A percentile compares a stretch with the other conserved stretches of the same genome.
These are phyloP conservation scores for Artemisia annua DNA, from an alignment of 129 eudicot genomes.

Conservation along the genomic window DNA sequence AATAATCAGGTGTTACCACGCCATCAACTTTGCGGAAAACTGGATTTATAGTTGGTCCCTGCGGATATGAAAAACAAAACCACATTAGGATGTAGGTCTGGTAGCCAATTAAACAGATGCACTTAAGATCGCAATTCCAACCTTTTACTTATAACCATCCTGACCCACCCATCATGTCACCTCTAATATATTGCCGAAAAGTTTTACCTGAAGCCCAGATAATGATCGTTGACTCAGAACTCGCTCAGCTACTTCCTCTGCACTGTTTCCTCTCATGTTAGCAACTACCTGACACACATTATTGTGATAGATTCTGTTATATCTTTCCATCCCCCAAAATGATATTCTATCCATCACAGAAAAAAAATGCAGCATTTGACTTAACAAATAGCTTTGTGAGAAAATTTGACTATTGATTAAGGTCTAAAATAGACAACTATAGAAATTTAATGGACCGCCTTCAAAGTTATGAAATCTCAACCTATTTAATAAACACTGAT, in stretches of 20 bases:
- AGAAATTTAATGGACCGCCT: neutral
- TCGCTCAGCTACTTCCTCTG: conserved; percentile 87
- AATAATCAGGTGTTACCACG: conserved; percentile 54
- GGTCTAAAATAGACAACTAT: neutral
- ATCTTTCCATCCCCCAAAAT: neutral
- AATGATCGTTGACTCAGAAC: conserved; percentile 73
- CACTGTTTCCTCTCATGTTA: conserved; percentile 90
- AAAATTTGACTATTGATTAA: neutral
- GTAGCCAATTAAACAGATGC: neutral
- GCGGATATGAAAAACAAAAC: conserved; percentile 16
- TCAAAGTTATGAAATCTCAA: neutral
- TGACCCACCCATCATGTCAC: too few species aligned
- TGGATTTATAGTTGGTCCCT: conserved; percentile 97
- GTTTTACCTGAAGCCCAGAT: conserved; percentile 83
- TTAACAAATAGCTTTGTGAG: neutral
- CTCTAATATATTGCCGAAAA: neutral
- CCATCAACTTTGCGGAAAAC: conserved; percentile 70
- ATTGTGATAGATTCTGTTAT: neutral
- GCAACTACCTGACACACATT: conserved; percentile 68
- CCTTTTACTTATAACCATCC: too few species aligned
- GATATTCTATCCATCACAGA: neutral
- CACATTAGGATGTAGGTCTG: conserved; percentile 12
- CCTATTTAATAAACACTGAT: too few species aligned
- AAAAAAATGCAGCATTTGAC: neutral
- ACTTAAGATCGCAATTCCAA: too few species aligned